Evolutionary conservation across 2,329 filamentous ascomycete species (phyloP), one percentile per base, ranked within the genome.

Genomic region (Chaetomium strumarium): DNA sequence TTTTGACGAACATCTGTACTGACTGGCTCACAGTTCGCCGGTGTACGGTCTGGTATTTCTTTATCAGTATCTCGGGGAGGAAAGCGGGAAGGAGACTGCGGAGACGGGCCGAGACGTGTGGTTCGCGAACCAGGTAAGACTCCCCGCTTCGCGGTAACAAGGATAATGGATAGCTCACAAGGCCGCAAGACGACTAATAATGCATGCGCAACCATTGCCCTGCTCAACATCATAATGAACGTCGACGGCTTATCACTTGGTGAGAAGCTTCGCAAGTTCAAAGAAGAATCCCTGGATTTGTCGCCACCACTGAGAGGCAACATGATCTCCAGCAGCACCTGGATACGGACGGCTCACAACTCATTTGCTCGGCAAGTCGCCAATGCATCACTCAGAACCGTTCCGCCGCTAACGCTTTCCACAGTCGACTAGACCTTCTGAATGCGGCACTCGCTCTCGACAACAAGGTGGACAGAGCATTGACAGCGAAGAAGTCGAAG

Each of bases 201-300:
- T 68, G 86, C 90, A 24, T 99, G 93, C 69, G 93, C 90, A 17
- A 93, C 89, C n/a, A 82, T 96, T 42, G 90, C 93, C 3, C 75
- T 97, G 59, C 78, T 96, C 61, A 97, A 97, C 63, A 95, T 96
- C 55, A 74, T 96, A 64, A 95, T 96, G 80, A 97, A 97, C 65
- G 77, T 84, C 20, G 72, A 80, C 0, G 75, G 73, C 0, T 69
- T 90, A 3, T 71, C 82, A 11, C 76, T 96, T 6, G 90, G 90
- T 4, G 70, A 80, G n/a, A 75, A 84, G 54, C 76, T 97, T 1
- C 69, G 75, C 29, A 70, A 75, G 13, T 95, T 97, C 72, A 92
- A 88, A 62, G 72, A 83, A 0, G 81, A 83, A 36, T 95, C 91
- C 0, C 73, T 73, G 58, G 64, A 75, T 13, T 79, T 96, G 56